Evolutionary conservation across 2,329 filamentous ascomycete species (phyloP), one percentile per base, ranked within the genome.

Genomic region (Lasiodiplodia gonubiensis): DNA sequence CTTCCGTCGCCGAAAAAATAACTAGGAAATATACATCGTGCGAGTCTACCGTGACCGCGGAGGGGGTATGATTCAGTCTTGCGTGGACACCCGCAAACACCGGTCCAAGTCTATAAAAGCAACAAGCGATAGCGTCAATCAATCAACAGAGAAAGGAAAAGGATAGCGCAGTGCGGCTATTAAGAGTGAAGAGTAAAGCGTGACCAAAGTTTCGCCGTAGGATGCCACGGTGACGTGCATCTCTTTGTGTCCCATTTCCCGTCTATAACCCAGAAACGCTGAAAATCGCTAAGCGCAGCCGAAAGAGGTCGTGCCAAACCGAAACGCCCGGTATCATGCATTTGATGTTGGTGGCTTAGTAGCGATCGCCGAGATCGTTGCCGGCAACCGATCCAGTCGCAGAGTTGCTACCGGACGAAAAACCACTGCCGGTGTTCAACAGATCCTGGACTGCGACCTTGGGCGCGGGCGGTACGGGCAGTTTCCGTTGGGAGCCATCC

Each of bases 371-470:
- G 49, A 80, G 74, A 66, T 80, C 78, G 70, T 80, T 79, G 61
- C 92, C 92, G 27, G 91, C 89, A 69, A 95, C 83, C 72, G 92
- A 97, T 75, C 90, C 92, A 54, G 86, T 88, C 51, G 91, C 87
- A 53, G 92, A 95, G 68, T 91, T 94, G 71, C 89, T 89, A 65
- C 92, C 91, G 69, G 92, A 94, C 59, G 86, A 85, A 75, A 89
- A 89, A 70, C 88, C 91, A 59, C 87, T 87, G 27, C 81, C 80
- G 59, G 82, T 86, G 70, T 90, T 90, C 68, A 97, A 83, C 67
- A 97, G 85, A 74, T 97, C 94, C 73, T 94, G 91, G 5, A 96
- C 90, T 2, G 91, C 91, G 52, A 97, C 91, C 79, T 95, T 95
- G 66, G 93, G 92, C n/a, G 94, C 87, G 80, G 94, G 92, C 6